Base-by-base conservation (phyloP, 306 rosid genomes). In the Benincasa hispida region DNA sequence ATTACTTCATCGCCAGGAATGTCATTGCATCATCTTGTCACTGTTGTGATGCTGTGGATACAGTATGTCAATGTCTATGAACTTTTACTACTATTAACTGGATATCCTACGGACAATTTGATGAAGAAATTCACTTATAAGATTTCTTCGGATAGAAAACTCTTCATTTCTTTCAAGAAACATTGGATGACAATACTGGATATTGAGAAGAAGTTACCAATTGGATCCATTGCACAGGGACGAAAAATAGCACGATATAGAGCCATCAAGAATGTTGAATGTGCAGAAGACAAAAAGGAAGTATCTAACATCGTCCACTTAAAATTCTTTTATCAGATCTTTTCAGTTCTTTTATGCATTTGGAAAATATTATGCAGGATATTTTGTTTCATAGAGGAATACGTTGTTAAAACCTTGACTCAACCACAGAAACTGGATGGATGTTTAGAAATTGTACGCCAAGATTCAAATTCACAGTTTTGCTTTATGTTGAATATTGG, bases 191-290 rank as follows among this genome's bases (percentile, higher is more conserved):
- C 86, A 79, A 85, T 91, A 75, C 82, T 88, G 72, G 91, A 82
- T 51, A 74, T 85, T 79, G 97, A 91, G 88, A 88, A 87, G 72
- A 86, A 84, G 88, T 84, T 94, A 76, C 88, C 98, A 13, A 85
- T 76, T 34, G 96, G 86, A 84, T 87, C 89, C 68, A 87, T 94
- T 82, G 89, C 94, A 77, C 89, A 83, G 84, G 98, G 89, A 30
- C 86, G 98, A 79, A 82, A 87, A 83, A 87, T 90, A 73, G 94
- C 97, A 32, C 96, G 97, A 75, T 83, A 75, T 75, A 88, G 90
- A 85, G 97, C 95, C 75, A 84, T 85, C 77, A 50, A 69, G 77
- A 82, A 86, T 84, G 82, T 63, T 78, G 79, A 80, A 63, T 75
- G 78, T 74, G 84, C 78, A 47, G 24, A 47, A 66, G 67, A 41